Evolutionary conservation across 129 eudicot genomes (phyloP), one percentile per base, ranked within the genome.

Genomic region (Centella asiatica): DNA sequence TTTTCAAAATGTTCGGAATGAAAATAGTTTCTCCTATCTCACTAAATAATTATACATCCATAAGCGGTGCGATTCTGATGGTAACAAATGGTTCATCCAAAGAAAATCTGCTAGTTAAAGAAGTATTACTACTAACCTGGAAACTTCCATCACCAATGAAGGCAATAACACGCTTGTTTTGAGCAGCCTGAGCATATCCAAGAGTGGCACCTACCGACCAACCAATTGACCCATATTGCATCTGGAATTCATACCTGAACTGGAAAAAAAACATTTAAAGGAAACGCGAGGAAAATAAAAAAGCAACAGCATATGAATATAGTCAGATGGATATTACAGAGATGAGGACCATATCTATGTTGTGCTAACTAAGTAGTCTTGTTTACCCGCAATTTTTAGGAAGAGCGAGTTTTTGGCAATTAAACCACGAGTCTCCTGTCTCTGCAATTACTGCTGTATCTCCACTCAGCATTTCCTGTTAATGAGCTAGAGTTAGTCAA

Each of bases 401-500:
- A 54, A 85, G 88, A 9, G 70, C 72, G 34, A 89, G 90, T 86
- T 89, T 89, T 56, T 85, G 97, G 78, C 97, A 89, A 44, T 85
- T 89, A 73, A 89, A 89, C 97, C 97, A 89, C 0, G 95, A 89
- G 66, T 89, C 97, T 36, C 97, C 97, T n/a, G 97, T 89, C 76
- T 89, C 92, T 20, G 97, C 92, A 63, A 89, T 85, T 14, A 89
- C 95, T 9, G 95, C 92, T 20, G 54, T 76, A 36, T 83, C 82
- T 26, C 88, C 82, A 20, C 72, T 76, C 45, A 89, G 57, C 97
- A 89, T 82, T 57, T 86, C 86, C 90, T 89, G 77, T 72, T 44
- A 40, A 75, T 8, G 53, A 62, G 33, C 46, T 26, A 65, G 24
- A 17, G 62, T 23, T 62, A 57, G 36, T 57, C 36, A 68, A 60